Conservation (phyloP, 2,329 filamentous ascomycete genomes). For the Acrocalymma vagum region DNA sequence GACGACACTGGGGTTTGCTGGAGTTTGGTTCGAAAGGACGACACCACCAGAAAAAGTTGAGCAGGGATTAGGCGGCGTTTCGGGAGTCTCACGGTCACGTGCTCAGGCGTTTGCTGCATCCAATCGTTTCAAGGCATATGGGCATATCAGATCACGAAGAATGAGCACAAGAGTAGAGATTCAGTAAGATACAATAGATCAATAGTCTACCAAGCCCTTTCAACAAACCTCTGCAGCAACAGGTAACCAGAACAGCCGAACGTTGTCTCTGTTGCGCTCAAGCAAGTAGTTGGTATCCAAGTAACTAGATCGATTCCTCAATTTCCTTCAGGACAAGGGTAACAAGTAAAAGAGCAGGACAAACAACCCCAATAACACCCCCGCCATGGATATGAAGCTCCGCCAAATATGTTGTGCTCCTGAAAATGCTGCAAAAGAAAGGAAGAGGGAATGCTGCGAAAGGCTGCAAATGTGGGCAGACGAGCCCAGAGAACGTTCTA, state of each 20-base stretch:
- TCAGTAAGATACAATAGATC: conserved; percentile 22
- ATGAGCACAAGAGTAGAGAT: conserved; percentile 16
- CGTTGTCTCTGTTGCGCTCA: too few species aligned
- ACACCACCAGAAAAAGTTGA: conserved; percentile 36
- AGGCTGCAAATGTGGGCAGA: too few species aligned
- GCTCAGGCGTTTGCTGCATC: conserved; percentile 9
- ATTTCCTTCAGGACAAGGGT: too few species aligned
- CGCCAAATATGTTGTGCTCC: conserved; percentile 43
- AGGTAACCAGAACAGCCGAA: too few species aligned
- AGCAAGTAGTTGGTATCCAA: conserved; percentile 32
- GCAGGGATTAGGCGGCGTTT: conserved; percentile 28
- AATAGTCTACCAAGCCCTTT: conserved; percentile 20
- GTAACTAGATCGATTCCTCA: conserved; percentile 6
- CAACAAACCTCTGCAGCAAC: too few species aligned
- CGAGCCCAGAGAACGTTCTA: too few species aligned
- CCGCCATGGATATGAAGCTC: conserved; percentile 37
- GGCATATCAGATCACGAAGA: neutral
- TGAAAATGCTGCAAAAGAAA: conserved; percentile 43
- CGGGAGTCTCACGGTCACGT: conserved; percentile 33
- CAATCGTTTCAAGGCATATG: neutral
- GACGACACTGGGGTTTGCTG: conserved; percentile 36
- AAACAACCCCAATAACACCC: conserved; percentile 32
- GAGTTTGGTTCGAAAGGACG: conserved; percentile 17
- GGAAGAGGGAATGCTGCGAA: conserved; percentile 24
- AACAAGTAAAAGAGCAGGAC: too few species aligned